phyloP scores from a whole-genome alignment of 225 moss, liverwort and hornwort species.

The Physcomitrellopsis africana region DNA sequence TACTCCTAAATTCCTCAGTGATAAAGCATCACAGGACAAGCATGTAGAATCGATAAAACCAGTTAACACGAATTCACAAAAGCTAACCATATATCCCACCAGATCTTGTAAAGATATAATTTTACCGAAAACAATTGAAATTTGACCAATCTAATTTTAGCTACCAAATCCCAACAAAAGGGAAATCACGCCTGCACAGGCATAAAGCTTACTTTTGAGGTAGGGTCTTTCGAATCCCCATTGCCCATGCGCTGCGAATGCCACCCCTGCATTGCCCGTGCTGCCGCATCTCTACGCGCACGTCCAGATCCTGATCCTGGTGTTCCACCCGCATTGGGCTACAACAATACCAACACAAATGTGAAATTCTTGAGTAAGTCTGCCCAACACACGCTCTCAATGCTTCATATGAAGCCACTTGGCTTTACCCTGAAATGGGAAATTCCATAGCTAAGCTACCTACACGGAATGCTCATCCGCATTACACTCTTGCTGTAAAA shows the following conservation, averaged over 20 bases:
- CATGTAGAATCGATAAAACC: neutral
- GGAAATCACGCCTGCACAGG: neutral
- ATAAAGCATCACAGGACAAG: slow-evolving; percentile 13
- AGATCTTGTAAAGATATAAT: neutral
- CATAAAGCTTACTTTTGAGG: slow-evolving; percentile 54
- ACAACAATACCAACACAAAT: slow-evolving; percentile 20
- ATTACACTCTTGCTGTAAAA: neutral
- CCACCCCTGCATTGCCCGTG: slow-evolving; percentile 99
- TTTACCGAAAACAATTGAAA: neutral
- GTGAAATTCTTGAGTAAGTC: slow-evolving; percentile 5
- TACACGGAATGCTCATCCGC: neutral
- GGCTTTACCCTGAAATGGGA: neutral
- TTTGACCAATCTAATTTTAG: slow-evolving; percentile 9
- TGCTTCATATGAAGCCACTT: neutral
- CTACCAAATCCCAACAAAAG: neutral
- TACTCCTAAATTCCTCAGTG: neutral
- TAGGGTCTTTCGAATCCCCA: slow-evolving; percentile 76
- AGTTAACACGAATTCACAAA: neutral
- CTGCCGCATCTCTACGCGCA: slow-evolving; percentile 92
- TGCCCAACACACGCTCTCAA: neutral
- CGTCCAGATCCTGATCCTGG: slow-evolving; percentile 91
- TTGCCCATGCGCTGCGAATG: slow-evolving; percentile 88
- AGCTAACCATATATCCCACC: neutral
- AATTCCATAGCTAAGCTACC: neutral
- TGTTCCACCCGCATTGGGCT: slow-evolving; percentile 67